A percentile compares a stretch with the other conserved stretches of the same genome.
phyloP scores from a whole-genome alignment of 2,329 filamentous ascomycete species.

The Beauveria medogensis region DNA sequence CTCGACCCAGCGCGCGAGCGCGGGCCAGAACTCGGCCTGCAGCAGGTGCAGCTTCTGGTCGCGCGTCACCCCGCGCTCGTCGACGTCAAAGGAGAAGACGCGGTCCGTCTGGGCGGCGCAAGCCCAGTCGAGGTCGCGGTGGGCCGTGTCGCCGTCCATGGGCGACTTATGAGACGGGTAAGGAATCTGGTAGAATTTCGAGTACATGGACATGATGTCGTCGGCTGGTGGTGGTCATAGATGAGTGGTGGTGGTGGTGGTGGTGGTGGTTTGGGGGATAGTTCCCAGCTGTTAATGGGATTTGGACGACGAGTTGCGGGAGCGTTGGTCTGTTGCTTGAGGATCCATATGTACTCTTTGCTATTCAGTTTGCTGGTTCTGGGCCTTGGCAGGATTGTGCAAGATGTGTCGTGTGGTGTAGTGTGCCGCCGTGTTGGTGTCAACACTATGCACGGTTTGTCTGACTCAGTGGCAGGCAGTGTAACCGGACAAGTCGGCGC shows the following conservation, averaged over 20 bases:
- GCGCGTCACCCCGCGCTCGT: constrained; percentile 13
- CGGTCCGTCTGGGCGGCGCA: constrained; percentile 16
- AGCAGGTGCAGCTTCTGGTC: constrained; percentile 17
- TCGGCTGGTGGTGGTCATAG: not conserved
- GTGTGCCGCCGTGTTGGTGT: not conserved
- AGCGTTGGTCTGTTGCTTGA: constrained; percentile 8
- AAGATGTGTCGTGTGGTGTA: not conserved
- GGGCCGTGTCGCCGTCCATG: constrained; percentile 17
- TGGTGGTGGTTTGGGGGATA: not conserved
- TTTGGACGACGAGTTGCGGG: constrained; percentile 10
- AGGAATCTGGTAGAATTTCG: constrained; percentile 13
- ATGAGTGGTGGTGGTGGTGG: not conserved
- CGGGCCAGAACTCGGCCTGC: constrained; percentile 20
- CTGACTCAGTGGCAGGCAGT: not conserved
- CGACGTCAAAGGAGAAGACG: constrained; percentile 13
- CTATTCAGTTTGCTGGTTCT: not conserved
- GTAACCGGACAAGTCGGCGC: not conserved
- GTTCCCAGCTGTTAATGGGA: not conserved
- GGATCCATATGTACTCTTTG: constrained; percentile 7
- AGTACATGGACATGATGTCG: not conserved
- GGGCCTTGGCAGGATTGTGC: not conserved
- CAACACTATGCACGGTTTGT: not conserved
- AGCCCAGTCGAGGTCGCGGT: constrained; percentile 18
- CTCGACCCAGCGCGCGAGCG: constrained; percentile 19
- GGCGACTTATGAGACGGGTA: constrained; percentile 18